phyloP scores from a whole-genome alignment of 768 basidiomycete species.

The Boletus tylopilopsis region DNA sequence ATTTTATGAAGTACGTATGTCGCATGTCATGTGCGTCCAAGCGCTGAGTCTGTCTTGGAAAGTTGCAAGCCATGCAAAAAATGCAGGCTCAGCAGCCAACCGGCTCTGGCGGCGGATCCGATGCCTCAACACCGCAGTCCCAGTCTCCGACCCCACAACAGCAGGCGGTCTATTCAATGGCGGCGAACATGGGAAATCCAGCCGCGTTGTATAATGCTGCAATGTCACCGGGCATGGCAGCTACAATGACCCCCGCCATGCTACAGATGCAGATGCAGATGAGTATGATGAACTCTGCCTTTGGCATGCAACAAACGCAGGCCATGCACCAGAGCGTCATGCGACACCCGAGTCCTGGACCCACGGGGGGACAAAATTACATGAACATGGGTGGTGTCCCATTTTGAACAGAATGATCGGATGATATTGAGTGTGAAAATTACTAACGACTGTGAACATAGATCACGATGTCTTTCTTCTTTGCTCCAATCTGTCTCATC shows the following conservation, averaged over 20 bases:
- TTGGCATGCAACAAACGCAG: constrained; percentile 54
- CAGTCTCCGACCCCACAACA: constrained; percentile 42
- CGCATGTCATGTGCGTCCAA: not conserved
- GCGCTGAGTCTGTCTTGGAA: constrained; percentile 8
- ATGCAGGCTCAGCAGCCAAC: constrained; percentile 34
- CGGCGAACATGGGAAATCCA: constrained; percentile 41
- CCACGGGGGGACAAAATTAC: constrained; percentile 43
- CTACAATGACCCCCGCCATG: constrained; percentile 31
- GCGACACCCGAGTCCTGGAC: constrained; percentile 73
- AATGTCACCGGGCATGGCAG: constrained; percentile 30
- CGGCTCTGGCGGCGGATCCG: constrained; percentile 26
- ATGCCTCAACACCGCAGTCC: constrained; percentile 31
- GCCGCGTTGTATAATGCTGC: constrained; percentile 37
- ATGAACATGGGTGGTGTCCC: constrained; percentile 40
- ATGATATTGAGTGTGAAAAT: constrained; percentile 3
- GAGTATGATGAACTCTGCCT: constrained; percentile 46
- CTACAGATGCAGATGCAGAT: constrained; percentile 48
- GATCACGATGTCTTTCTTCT: constrained; percentile 12
- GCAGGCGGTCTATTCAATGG: constrained; percentile 45
- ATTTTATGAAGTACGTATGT: constrained; percentile 71
- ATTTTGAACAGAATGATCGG: constrained; percentile 22
- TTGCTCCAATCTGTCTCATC: constrained; percentile 19
- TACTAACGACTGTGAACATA: constrained; percentile 19
- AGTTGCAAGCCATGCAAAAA: constrained; percentile 89
- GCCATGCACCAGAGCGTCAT: constrained; percentile 86